Conservation (phyloP, 2,329 filamentous ascomycete species). For the Pseudogymnoascus sp. region DNA sequence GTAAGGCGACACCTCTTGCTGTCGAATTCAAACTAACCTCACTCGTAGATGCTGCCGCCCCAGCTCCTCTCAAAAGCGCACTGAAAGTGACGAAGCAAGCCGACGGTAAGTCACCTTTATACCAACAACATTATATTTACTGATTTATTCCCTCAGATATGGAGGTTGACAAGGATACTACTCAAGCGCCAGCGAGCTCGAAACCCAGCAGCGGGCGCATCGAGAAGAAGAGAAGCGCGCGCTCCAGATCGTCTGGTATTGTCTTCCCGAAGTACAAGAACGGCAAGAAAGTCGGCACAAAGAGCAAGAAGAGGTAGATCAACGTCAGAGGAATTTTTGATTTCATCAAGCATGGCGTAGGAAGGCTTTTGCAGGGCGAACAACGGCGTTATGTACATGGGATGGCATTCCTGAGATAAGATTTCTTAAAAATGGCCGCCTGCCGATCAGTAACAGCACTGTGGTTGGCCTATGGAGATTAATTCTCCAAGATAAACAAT, state of each 20-base stretch:
- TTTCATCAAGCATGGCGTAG: slow-evolving; percentile 7
- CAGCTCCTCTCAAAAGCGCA: slow-evolving; percentile 12
- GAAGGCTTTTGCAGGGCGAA: slow-evolving; percentile 5
- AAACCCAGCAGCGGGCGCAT: slow-evolving; percentile 41
- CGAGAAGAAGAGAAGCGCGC: slow-evolving; percentile 43
- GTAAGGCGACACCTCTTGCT: slow-evolving; percentile 13
- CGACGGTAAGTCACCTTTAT: slow-evolving; percentile 18
- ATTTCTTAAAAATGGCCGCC: background rate
- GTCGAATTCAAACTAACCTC: background rate
- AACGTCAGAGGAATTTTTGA: background rate
- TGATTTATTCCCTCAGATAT: slow-evolving; percentile 34
- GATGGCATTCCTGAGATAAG: background rate
- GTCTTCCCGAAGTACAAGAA: slow-evolving; percentile 53
- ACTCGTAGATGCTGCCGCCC: background rate
- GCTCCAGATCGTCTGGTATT: slow-evolving; percentile 45
- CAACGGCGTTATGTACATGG: background rate
- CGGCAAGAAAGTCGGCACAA: slow-evolving; percentile 38
- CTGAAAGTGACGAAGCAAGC: slow-evolving; percentile 14
- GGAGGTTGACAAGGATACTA: slow-evolving; percentile 43
- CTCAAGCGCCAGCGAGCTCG: slow-evolving; percentile 27
- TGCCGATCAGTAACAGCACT: background rate
- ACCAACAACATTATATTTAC: background rate
- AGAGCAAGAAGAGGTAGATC: slow-evolving; percentile 21
- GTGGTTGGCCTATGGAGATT: background rate
- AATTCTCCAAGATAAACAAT: background rate